Base-by-base conservation (phyloP, 345 rosid genomes). In the Acer negundo region DNA sequence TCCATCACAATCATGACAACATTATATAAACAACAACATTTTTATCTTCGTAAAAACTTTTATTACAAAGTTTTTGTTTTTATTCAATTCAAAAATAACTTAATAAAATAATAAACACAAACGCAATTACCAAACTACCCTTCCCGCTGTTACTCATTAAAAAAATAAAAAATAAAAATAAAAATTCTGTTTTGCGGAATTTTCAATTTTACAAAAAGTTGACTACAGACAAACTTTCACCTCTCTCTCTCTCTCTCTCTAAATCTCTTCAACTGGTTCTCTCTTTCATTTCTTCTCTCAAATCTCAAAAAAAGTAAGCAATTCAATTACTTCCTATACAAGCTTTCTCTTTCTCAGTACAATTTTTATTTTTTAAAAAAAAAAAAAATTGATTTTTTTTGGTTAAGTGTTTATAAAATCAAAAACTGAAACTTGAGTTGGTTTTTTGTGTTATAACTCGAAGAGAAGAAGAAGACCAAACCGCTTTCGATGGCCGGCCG, bases 401-500 rank as follows among this genome's bases (percentile, higher is more conserved):
- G n/a, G n/a, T 23, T 9, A 24, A 26, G 26, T 44, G 22, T 47
- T 19, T 38, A 7, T 64, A 23, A 15, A 28, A 46, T 38, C 24
- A 65, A 28, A 53, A 31, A 56, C 8, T 23, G 22, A 10, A 7
- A 7, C 4, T 46, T 72, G 20, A 31, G 23, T 17, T 38, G 12
- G 23, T 44, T 49, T 47, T 28, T 12, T 4, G 6, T 4, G 24
- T 64, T 19, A 15, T 53, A 7, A 59, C 47, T 51, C 8, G 15
- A 38, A 13, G 80, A 75, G 7, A 49, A 64, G 38, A 35, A 35
- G 38, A 4, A 31, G 11, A 61, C 9, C 58, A 4, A 64, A 49
- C 13, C 71, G 74, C 71, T 70, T 59, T 49, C 19, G 40, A 95
- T 95, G 98, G 97, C 97, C 75, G 87, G 92, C 75, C 93, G 95